Base-by-base conservation (phyloP, 2,329 filamentous ascomycete genomes). In the Chalaropsis ovoidea region DNA sequence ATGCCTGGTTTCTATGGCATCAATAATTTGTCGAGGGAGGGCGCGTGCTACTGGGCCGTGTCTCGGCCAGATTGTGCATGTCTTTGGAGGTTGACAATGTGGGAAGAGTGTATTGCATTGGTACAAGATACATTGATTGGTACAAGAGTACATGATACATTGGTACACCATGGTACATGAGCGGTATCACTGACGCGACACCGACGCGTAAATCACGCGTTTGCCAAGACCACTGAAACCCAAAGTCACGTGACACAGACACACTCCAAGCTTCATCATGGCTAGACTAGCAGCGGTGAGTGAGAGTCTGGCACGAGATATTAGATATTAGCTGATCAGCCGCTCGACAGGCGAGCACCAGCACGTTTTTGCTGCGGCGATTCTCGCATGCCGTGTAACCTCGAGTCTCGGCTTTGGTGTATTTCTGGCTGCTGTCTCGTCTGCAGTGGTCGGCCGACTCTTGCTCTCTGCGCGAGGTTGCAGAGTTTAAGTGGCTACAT, bases 371-470 rank as follows among this genome's bases (percentile, higher is more conserved):
- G 8, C 15, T 56, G 52, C 24, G 15, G 52, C 24, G 15, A 17
- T 31, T 56, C 13, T 15, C 31, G 52, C 52, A 56, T 56, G 52
- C 5, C 52, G 27, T 56, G 52, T 56, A 56, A 56, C 52, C 11
- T 35, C 52, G 42, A n/a, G 17, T 43, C 31, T 7, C 1, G 41
- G 41, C 41, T 7, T 42, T 42, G n/a, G n/a, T n/a, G n/a, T n/a
- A n/a, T n/a, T n/a, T n/a, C n/a, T n/a, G n/a, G n/a, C 5, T 8
- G 17, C n/a, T 2, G 19, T 47, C 17, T 49, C 17, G 45, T 19
- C n/a, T 49, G n/a, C n/a, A 10, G 19, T 19, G 11, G 0, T 10
- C 8, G 47, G 47, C 7, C 1, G 19, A 10, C 47, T 24, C 19
- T 49, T 19, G 47, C n/a, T 31, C n/a, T 31, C 45, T 15, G 22